phyloP scores from a whole-genome alignment of 2,329 filamentous ascomycete species.

The Grosmannia clavigera region DNA sequence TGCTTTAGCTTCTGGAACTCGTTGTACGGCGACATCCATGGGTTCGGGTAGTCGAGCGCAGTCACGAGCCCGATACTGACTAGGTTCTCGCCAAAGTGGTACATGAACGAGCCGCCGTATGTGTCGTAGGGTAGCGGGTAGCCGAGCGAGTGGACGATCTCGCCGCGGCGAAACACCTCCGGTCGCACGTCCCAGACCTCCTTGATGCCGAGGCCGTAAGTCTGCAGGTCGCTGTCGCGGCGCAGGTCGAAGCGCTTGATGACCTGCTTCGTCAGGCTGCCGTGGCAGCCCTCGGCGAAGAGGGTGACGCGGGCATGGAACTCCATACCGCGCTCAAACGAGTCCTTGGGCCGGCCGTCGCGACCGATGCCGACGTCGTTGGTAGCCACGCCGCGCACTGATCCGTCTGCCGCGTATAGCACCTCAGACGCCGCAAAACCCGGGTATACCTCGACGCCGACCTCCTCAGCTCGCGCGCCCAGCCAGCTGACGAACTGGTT shows the following conservation, averaged over 20 bases:
- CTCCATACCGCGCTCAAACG: slow-evolving; percentile 94
- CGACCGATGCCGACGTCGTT: slow-evolving; percentile 83
- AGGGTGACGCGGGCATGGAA: slow-evolving; percentile 88
- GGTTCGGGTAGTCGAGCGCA: slow-evolving; percentile 90
- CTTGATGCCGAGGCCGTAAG: slow-evolving; percentile 88
- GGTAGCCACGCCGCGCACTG: slow-evolving; percentile 86
- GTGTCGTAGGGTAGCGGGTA: slow-evolving; percentile 81
- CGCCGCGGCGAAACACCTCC: slow-evolving; percentile 78
- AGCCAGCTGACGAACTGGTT: slow-evolving; percentile 96
- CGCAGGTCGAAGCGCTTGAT: slow-evolving; percentile 89
- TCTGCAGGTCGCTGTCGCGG: slow-evolving; percentile 82
- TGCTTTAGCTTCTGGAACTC: slow-evolving; percentile 99
- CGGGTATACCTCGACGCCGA: slow-evolving; percentile 91
- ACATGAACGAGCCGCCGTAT: slow-evolving; percentile 98
- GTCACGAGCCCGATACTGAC: slow-evolving; percentile 87
- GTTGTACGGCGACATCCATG: slow-evolving; percentile 87
- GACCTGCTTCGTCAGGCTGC: slow-evolving; percentile 87
- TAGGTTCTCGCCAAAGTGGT: slow-evolving; percentile 96
- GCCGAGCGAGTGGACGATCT: slow-evolving; percentile 82
- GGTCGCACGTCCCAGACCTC: slow-evolving; percentile 96
- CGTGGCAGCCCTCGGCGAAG: slow-evolving; percentile 91
- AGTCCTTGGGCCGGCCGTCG: slow-evolving; percentile 74
- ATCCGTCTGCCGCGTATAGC: slow-evolving; percentile 73
- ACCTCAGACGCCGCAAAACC: slow-evolving; percentile 93
- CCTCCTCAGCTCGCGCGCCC: slow-evolving; percentile 87